Base-by-base conservation (phyloP, 2,329 filamentous ascomycete species). In the Claviceps maximensis region DNA sequence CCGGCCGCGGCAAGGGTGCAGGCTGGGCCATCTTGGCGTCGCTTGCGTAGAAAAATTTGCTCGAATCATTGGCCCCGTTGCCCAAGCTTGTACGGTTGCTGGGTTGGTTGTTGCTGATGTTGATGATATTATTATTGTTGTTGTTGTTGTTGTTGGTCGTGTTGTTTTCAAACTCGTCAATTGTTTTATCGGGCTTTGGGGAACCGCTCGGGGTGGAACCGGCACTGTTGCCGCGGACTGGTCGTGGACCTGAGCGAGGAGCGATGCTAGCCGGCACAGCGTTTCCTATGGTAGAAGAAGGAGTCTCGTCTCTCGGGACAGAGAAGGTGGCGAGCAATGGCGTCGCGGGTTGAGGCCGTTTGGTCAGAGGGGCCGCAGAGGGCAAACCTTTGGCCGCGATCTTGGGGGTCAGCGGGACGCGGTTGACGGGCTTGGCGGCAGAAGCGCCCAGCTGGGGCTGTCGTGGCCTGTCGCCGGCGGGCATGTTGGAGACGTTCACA, bases 41-140 rank as follows among this genome's bases (percentile, higher is more conserved):
- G 65, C 83, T 88, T 29, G 90, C 93, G 65, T 94, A 90, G 67
- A 98, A 96, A 76, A 97, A 97, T 71, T 89, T 91, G 52, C 36
- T 58, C 60, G 61, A 66, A 60, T 63, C 56, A 58, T 58, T 50
- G 55, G 61, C 50, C 21, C 64, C 60, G 51, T 63, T 56, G 50
- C 46, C 65, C 51, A 71, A 59, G 10, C 62, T 65, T 17, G 29
- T 63, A 59, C 56, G 48, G 44, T 13, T 38, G 45, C 9, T 15
- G 41, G 40, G 13, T 64, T 19, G 27, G 36, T 3, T 41, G 41
- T 17, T 45, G 42, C n/a, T n/a, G 40, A 21, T 56, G 48, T 47
- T 52, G 33, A 44, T 57, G 12, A 7, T 25, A 31, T 17, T 31
- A 50, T 9, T 31, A 15, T 9, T 46, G n/a, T 5, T n/a, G 25